Conservation (phyloP, 1,284 basidiomycete genomes). For the Fomitopsis schrenkii region DNA sequence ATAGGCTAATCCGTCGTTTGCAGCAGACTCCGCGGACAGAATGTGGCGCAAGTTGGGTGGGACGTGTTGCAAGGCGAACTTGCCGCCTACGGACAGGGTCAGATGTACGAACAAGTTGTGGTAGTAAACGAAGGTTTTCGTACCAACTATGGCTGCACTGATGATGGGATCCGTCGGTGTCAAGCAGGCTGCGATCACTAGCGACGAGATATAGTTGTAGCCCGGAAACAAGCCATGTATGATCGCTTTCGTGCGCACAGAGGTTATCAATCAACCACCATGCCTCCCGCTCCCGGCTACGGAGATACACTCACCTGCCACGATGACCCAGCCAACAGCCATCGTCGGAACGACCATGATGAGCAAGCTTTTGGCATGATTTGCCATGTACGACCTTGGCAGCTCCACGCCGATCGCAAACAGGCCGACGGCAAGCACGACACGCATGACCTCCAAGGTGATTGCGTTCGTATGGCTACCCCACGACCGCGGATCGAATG, state of each 20-base stretch:
- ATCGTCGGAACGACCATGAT: slow-evolving; percentile 74
- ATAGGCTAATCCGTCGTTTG: slow-evolving; percentile 87
- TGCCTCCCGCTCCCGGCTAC: neutral
- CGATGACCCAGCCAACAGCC: slow-evolving; percentile 72
- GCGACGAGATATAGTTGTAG: slow-evolving; percentile 67
- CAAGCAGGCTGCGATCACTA: slow-evolving; percentile 85
- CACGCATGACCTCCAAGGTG: slow-evolving; percentile 75
- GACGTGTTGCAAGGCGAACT: slow-evolving; percentile 86
- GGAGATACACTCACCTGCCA: slow-evolving; percentile 42
- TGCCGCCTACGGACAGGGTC: slow-evolving; percentile 55
- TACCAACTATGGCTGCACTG: slow-evolving; percentile 58
- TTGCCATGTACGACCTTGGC: slow-evolving; percentile 60
- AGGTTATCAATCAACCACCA: neutral
- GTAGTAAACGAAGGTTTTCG: slow-evolving; percentile 5
- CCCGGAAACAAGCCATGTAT: slow-evolving; percentile 67
- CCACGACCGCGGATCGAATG: slow-evolving; percentile 85
- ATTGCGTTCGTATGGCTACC: slow-evolving; percentile 49
- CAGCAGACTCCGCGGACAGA: slow-evolving; percentile 88
- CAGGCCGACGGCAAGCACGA: slow-evolving; percentile 66
- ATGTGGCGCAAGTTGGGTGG: slow-evolving; percentile 81
- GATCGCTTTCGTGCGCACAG: slow-evolving; percentile 10
- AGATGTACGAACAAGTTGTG: neutral
- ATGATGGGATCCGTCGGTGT: slow-evolving; percentile 93
- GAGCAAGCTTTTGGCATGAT: slow-evolving; percentile 55
- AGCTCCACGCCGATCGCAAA: slow-evolving; percentile 76